A percentile compares a stretch with the other conserved stretches of the same genome.
Evolutionary conservation across 257 asterid genomes (phyloP).

Genomic region (Solanum neorickii): DNA sequence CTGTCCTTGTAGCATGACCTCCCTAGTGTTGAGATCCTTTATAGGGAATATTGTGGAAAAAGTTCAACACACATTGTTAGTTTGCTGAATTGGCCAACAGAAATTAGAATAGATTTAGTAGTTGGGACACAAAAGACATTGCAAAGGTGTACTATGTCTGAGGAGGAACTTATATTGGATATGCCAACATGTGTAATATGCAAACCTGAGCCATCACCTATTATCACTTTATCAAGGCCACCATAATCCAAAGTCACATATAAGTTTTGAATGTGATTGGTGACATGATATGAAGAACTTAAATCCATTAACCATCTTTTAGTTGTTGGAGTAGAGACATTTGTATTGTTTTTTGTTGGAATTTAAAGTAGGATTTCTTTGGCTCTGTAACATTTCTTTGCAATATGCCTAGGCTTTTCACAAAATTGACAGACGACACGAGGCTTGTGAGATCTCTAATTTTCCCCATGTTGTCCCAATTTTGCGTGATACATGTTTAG

Average conservation of each 20-base stretch:
- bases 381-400: background rate
- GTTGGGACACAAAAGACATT: background rate
- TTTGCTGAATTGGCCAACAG: background rate
- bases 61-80: background rate
- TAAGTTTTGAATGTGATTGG: too few relatives aligned
- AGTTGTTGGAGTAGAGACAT: background rate
- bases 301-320: background rate
- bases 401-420: background rate
- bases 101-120: background rate
- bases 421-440: background rate
- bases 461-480: background rate
- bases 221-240: too few relatives aligned
- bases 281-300: background rate
- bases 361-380: background rate
- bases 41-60: background rate
- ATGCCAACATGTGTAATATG: background rate
- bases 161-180: too few relatives aligned
- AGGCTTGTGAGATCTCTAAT: background rate
- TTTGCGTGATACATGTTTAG: background rate
- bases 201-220: too few relatives aligned
- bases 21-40: background rate
- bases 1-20: background rate
- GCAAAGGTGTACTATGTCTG: background rate
- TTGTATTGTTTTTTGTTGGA: background rate
- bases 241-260: too few relatives aligned